Conservation (phyloP, 208 protist species). For the Leishmania lainsoni region DNA sequence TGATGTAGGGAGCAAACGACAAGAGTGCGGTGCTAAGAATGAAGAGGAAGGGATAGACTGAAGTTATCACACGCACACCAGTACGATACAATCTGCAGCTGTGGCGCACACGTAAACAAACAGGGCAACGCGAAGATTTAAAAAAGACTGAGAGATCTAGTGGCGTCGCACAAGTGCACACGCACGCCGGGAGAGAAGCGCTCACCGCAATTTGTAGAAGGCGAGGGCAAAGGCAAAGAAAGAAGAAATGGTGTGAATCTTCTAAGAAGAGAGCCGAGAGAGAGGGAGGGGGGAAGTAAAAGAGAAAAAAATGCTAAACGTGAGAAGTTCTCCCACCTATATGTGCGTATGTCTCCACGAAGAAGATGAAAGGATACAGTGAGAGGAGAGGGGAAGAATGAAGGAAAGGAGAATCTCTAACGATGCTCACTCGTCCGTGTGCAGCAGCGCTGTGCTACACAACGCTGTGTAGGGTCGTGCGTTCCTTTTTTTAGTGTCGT, state of each 20-base stretch:
- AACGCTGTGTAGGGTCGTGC: background rate
- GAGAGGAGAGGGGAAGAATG: background rate
- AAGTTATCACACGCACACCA: background rate
- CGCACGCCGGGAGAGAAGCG: background rate
- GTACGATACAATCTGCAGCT: background rate
- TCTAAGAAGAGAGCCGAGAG: background rate
- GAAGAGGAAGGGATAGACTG: background rate
- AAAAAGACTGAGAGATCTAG: background rate
- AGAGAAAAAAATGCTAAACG: background rate
- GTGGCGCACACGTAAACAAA: background rate
- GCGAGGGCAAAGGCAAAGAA: constrained; percentile 2
- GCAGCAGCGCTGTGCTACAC: background rate
- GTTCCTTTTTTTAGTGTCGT: background rate
- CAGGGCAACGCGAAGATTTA: background rate
- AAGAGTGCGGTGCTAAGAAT: constrained; percentile 3
- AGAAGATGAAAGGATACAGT: background rate
- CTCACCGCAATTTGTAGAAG: background rate
- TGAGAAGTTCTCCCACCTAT: background rate
- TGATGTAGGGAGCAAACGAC: background rate
- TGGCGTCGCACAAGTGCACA: background rate
- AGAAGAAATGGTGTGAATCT: constrained; percentile 6
- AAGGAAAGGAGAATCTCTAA: background rate
- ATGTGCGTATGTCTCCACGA: background rate
- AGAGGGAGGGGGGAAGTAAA: background rate
- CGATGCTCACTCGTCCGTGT: background rate